phyloP scores from a whole-genome alignment of 352 stramenopile genomes.

The Globisporangium ultimum region DNA sequence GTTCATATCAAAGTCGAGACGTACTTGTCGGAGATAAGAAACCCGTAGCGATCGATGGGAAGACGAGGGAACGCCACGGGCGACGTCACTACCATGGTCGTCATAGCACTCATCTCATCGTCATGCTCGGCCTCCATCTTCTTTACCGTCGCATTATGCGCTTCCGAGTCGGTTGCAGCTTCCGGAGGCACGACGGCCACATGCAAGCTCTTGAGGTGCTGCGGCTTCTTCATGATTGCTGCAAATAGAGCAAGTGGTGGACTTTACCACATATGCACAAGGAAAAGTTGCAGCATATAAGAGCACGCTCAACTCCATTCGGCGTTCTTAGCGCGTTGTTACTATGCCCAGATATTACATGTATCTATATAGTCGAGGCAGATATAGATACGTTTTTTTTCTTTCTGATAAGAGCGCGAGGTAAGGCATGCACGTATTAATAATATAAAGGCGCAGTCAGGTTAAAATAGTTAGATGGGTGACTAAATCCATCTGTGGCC shows the following conservation, averaged over 20 bases:
- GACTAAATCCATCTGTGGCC: no score
- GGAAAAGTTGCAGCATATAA: neutral
- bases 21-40: constrained; percentile 72
- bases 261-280: no score
- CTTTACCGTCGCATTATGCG: constrained; percentile 13
- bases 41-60: constrained; percentile 68
- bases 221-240: constrained; percentile 7
- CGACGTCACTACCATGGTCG: constrained; percentile 1
- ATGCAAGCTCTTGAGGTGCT: constrained; percentile 14
- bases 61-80: constrained; percentile 49
- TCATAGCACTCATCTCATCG: neutral
- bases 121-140: constrained; percentile 18
- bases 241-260: neutral
- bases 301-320: neutral
- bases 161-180: neutral
- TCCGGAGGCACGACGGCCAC: constrained; percentile 8
- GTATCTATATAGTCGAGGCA: no score
- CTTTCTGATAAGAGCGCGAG: no score
- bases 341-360: no score
- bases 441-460: neutral
- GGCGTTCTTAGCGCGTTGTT: no score
- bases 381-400: no score
- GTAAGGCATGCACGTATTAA: neutral
- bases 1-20: constrained; percentile 2
- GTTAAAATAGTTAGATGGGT: neutral